Base-by-base conservation (phyloP, 768 basidiomycete genomes). In the Pulveroboletus sp. region DNA sequence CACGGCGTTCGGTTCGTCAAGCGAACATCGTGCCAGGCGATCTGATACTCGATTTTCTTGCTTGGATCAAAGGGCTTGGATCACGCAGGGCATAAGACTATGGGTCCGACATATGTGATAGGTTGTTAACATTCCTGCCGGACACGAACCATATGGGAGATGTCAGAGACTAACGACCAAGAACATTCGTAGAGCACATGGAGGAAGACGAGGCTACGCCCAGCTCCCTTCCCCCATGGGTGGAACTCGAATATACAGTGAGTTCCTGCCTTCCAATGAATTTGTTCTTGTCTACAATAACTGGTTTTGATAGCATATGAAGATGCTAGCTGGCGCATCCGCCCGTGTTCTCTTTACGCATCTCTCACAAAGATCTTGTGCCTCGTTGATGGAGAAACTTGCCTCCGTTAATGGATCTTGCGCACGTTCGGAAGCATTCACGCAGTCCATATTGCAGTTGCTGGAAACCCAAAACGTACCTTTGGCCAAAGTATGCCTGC, bases 181-280 rank as follows among this genome's bases (percentile, higher is more conserved):
- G 8, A 42, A 26, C 32, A 8, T 9, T n/a, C n/a, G 17, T 50
- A 91, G 93, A 94, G 56, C 92, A 94, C 63, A 93, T 97, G 87
- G 94, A 97, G 64, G 91, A 93, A 43, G 94, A 97, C 63, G 93
- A 93, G 51, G 74, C 79, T 13, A 79, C 78, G 0, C 73, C 82
- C 1, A 80, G 78, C 56, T 76, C 86, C 4, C 78, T 91, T 35
- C 89, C 89, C 19, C 82, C 80, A 13, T 98, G 95, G 95, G 94
- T 97, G 27, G 80, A 86, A 58, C 80, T 97, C 40, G 95, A 97
- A 76, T 97, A 94, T 64, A 76, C 77, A 60, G 91, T 89, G 49
- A 52, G 78, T 71, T 29, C 12, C 30, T 5, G 12, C n/a, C 20
- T 26, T 31, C 14, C 1, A n/a, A 42, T 8, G 8, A 5, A 12